Conservation (phyloP, 768 basidiomycete genomes). For the Cystofilobasidium bisporidii region DNA sequence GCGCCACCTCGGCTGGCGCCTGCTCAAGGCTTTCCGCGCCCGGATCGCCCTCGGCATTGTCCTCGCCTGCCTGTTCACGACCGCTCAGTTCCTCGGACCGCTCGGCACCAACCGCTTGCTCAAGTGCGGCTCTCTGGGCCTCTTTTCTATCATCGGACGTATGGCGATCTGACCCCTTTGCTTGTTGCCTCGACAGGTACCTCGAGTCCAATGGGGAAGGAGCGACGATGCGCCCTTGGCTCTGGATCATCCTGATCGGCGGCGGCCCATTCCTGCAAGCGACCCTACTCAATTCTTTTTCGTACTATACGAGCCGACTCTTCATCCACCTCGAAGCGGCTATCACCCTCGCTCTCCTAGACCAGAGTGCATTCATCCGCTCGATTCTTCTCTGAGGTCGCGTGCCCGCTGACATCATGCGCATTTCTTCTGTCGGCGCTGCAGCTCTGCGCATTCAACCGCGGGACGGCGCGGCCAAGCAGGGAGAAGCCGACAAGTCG, state of each 20-base stretch:
- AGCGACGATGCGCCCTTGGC: constrained; percentile 52
- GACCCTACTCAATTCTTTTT: too few relatives aligned
- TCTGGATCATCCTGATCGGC: not conserved
- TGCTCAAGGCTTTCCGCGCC: constrained; percentile 42
- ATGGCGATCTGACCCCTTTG: too few relatives aligned
- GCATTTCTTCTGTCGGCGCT: too few relatives aligned
- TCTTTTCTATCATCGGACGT: too few relatives aligned
- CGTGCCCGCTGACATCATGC: too few relatives aligned
- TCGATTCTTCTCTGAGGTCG: too few relatives aligned
- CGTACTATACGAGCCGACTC: too few relatives aligned
- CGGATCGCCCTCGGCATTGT: constrained; percentile 29
- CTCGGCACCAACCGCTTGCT: constrained; percentile 20
- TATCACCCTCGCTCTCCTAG: too few relatives aligned
- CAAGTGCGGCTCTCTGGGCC: constrained; percentile 12
- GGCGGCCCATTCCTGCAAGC: too few relatives aligned
- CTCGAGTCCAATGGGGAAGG: constrained; percentile 50
- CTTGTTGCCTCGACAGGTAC: constrained; percentile 32
- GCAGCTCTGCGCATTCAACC: constrained; percentile 55
- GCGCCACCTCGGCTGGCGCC: constrained; percentile 46
- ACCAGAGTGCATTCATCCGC: too few relatives aligned
- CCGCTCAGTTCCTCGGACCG: constrained; percentile 33
- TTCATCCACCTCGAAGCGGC: too few relatives aligned
- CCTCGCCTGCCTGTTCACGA: constrained; percentile 30
- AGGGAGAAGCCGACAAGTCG: constrained; percentile 38
- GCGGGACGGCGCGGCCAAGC: constrained; percentile 34